Percentiles rank a stretch among this genome's conserved stretches.
phyloP scores from a whole-genome alignment of 2,329 filamentous ascomycete genomes.

The Fusarium sarcochroum region DNA sequence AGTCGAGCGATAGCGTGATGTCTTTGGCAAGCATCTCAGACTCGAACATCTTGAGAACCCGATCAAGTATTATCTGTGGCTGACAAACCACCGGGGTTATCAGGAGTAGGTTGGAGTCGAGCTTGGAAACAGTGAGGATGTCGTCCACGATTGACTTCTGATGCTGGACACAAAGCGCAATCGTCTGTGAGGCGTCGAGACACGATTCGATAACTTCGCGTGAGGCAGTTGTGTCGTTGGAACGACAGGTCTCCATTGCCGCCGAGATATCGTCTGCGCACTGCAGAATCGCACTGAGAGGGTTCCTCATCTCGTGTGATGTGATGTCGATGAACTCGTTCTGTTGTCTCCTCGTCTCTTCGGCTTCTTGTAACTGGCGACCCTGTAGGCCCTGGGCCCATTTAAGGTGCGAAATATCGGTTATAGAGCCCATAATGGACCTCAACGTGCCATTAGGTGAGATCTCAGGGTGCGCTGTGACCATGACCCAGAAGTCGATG shows the following conservation, averaged over 20 bases:
- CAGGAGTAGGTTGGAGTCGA: constrained; percentile 79
- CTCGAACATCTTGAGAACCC: constrained; percentile 81
- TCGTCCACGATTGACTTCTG: constrained; percentile 83
- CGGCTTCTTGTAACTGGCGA: constrained; percentile 54
- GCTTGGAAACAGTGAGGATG: constrained; percentile 78
- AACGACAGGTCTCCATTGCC: constrained; percentile 50
- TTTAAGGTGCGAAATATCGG: constrained; percentile 61
- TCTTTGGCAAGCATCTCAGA: constrained; percentile 77
- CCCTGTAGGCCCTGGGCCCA: constrained; percentile 58
- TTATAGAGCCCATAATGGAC: constrained; percentile 59
- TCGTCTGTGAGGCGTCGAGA: constrained; percentile 80
- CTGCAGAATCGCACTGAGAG: constrained; percentile 78
- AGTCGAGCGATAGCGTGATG: constrained; percentile 73
- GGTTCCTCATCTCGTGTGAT: constrained; percentile 79
- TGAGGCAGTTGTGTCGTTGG: not conserved
- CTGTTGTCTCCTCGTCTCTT: constrained; percentile 62
- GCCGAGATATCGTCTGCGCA: constrained; percentile 77
- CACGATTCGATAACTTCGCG: constrained; percentile 66
- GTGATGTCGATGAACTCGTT: constrained; percentile 81
- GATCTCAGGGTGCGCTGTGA: constrained; percentile 54
- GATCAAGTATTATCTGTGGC: constrained; percentile 73
- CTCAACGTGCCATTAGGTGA: constrained; percentile 52
- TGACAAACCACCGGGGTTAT: constrained; percentile 78
- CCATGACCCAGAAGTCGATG: constrained; percentile 62
- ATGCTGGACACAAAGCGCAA: constrained; percentile 81